Conservation (phyloP, 306 rosid genomes). For the Begonia masoniana region DNA sequence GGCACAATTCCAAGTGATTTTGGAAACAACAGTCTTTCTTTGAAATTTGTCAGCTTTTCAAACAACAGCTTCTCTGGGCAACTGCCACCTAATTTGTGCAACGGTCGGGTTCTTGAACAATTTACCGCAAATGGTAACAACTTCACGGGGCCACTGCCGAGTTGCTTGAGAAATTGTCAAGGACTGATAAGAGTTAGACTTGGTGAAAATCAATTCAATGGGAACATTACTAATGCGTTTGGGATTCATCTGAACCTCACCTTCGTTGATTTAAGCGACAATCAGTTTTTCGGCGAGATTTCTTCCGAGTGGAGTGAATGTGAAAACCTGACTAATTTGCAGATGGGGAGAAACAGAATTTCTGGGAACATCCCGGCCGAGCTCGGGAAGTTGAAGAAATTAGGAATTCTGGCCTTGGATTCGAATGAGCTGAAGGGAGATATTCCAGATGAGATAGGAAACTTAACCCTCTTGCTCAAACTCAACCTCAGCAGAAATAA, state of each 20-base stretch:
- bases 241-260: conserved; percentile 1
- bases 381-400: background rate
- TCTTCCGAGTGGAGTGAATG: background rate
- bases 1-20: conserved; percentile 44
- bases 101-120: conserved; percentile 8
- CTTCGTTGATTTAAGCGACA: background rate
- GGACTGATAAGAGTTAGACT: conserved; percentile 32
- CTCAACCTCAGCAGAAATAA: conserved; percentile 1
- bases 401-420: background rate
- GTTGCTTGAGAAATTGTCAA: conserved; percentile 44
- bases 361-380: background rate
- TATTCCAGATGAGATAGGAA: background rate
- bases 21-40: conserved; percentile 32
- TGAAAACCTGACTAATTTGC: background rate
- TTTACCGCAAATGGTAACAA: conserved; percentile 29
- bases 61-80: conserved; percentile 55
- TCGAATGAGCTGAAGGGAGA: background rate
- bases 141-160: conserved; percentile 43
- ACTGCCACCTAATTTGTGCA: conserved; percentile 46
- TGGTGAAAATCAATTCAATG: conserved; percentile 37
- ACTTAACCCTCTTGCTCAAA: background rate
- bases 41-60: conserved; percentile 26
- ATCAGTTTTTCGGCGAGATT: background rate
- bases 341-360: background rate
- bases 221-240: conserved; percentile 37